phyloP scores from a whole-genome alignment of 495 filamentous ascomycete species.

The Podospora sp. region DNA sequence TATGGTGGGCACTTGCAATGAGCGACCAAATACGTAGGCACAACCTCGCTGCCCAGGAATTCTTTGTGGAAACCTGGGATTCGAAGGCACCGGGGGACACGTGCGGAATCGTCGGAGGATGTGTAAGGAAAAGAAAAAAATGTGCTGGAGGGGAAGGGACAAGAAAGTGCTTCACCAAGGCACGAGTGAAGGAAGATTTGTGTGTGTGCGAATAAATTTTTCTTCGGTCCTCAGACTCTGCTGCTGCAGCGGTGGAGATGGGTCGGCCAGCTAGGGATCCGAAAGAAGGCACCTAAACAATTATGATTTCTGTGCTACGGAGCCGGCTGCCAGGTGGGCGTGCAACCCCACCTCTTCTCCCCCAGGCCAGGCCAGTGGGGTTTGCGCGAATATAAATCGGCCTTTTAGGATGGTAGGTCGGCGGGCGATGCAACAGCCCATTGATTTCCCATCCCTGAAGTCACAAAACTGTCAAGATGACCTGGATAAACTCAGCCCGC shows the following conservation, averaged over 20 bases:
- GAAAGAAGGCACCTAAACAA: constrained; percentile 30
- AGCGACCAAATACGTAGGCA: constrained; percentile 16
- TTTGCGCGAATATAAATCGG: constrained; percentile 39
- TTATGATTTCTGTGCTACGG: constrained; percentile 22
- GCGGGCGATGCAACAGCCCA: background rate
- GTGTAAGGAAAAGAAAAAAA: constrained; percentile 29
- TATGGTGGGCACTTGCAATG: constrained; percentile 21
- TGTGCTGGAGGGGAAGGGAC: constrained; percentile 24
- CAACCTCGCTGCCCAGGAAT: constrained; percentile 23
- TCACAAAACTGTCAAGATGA: constrained; percentile 12
- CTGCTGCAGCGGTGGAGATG: constrained; percentile 37
- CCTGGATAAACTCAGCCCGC: background rate
- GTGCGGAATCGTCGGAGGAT: constrained; percentile 21
- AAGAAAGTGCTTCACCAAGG: constrained; percentile 30
- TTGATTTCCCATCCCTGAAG: background rate
- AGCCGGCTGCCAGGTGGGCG: background rate
- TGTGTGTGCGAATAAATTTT: constrained; percentile 47
- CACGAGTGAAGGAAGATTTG: constrained; percentile 36
- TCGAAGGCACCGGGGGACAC: constrained; percentile 21
- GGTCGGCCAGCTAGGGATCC: constrained; percentile 13
- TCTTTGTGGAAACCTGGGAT: constrained; percentile 21
- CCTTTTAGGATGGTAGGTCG: constrained; percentile 11
- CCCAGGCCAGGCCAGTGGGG: constrained; percentile 28
- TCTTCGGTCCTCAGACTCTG: constrained; percentile 33
- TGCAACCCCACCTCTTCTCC: background rate